Conservation (phyloP, 75 land plant genomes). For the Selaginella moellendorffii region DNA sequence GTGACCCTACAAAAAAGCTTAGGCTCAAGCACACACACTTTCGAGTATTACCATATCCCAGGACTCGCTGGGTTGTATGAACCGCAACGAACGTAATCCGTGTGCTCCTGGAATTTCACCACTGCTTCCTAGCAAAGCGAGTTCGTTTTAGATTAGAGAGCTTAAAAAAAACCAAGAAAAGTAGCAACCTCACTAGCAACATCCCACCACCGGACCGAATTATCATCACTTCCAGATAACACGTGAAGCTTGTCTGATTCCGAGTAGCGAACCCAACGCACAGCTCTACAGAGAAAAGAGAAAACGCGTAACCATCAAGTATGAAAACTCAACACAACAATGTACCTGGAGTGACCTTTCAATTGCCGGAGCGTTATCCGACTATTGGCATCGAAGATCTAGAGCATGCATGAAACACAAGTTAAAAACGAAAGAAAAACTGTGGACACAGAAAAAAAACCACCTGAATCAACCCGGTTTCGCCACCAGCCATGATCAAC, state of each 20-base stretch:
- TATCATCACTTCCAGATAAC: constrained; percentile 81
- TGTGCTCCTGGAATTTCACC: constrained; percentile 38
- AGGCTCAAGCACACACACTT: not conserved
- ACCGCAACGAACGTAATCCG: constrained; percentile 82
- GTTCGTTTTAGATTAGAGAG: not conserved
- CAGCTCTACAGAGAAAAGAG: constrained; percentile 28
- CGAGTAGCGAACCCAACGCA: constrained; percentile 53
- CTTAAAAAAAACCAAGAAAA: not conserved
- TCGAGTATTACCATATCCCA: constrained; percentile 29
- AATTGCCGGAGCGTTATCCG: constrained; percentile 24
- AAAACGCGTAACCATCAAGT: not conserved
- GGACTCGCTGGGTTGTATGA: constrained; percentile 33
- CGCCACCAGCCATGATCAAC: constrained; percentile 60
- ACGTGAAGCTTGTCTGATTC: constrained; percentile 61
- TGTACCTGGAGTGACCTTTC: constrained; percentile 27
- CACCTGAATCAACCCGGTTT: constrained; percentile 53
- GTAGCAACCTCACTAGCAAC: constrained; percentile 32
- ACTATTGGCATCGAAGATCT: constrained; percentile 27
- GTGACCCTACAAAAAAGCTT: constrained; percentile 28
- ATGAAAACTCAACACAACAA: not conserved
- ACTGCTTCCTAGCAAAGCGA: constrained; percentile 16
- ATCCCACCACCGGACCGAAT: constrained; percentile 75
- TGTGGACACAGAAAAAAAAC: not conserved
- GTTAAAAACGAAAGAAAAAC: not conserved
- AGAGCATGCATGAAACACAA: not conserved